Evolutionary conservation across 352 stramenopile genomes (phyloP), one percentile per base, ranked within the genome.

Genomic region (Albugo laibachii): DNA sequence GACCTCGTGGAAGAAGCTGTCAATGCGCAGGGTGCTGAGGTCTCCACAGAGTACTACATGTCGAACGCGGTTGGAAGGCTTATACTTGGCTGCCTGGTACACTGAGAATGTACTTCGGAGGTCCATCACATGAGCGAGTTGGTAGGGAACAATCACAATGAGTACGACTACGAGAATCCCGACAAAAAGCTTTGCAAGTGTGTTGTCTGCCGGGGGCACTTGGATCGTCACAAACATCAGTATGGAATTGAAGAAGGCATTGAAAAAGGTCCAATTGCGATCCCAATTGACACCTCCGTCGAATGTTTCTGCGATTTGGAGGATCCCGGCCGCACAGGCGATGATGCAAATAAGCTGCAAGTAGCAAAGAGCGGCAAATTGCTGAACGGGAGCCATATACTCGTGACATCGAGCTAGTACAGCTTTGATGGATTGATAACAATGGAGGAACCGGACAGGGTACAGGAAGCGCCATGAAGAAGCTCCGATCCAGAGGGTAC

Each of bases 211-310:
- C 1, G 77, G 76, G 11, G 77, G 77, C 27, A 75, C 84, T 48
- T 86, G 68, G 49, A 91, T 91, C 12, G 77, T 86, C 40, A 91
- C 77, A 16, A 91, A 91, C 14, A 83, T 75, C 50, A 91, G 73
- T 8, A 91, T 67, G 16, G 77, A 91, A 47, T 91, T 91, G 65
- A 91, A 91, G 41, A 84, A 85, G 18, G 77, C 63, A 49, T 87
- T 87, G 60, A 91, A 91, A 46, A 86, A 91, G 1, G 77, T 91
- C 77, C 77, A 91, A 43, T 91, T 75, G 20, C 80, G 63, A 24
- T 76, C 82, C 10, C 68, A 64, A 24, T 45, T 57, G 20, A 61
- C 36, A 50, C 62, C 38, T 6, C 54, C 64, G 50, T 82, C 69
- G 54, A 79, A 81, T 1, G 77, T 89, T 59, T 89, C 77, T 12